A percentile compares a stretch with the other conserved stretches of the same genome.
phyloP scores from a whole-genome alignment of 1,284 basidiomycete genomes.

The Boletus semigastroideus region DNA sequence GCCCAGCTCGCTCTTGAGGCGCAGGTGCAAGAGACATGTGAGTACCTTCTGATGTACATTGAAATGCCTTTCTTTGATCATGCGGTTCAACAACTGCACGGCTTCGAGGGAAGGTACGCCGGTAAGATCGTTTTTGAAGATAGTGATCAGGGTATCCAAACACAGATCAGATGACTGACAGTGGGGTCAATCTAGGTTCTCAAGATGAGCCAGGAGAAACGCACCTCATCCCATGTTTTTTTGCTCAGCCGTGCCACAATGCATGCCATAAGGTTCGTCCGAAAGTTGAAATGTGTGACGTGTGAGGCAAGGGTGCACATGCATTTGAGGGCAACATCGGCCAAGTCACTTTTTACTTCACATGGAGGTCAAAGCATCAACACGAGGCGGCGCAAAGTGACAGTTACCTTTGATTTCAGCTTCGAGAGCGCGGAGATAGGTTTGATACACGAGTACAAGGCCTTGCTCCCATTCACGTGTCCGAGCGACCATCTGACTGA shows the following conservation, averaged over 20 bases:
- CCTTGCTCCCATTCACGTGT: slow-evolving; percentile 97
- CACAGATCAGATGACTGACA: slow-evolving; percentile 77
- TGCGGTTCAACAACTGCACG: slow-evolving; percentile 90
- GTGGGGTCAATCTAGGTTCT: slow-evolving; percentile 15
- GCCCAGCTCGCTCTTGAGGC: slow-evolving; percentile 84
- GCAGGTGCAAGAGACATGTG: slow-evolving; percentile 81
- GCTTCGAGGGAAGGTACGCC: slow-evolving; percentile 85
- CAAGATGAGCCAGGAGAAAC: slow-evolving; percentile 24
- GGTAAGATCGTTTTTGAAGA: slow-evolving; percentile 80
- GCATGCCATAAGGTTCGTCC: slow-evolving; percentile 87
- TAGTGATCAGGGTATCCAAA: slow-evolving; percentile 73
- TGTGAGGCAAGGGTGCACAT: slow-evolving; percentile 85
- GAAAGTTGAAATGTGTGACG: slow-evolving; percentile 97
- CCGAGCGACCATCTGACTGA: slow-evolving; percentile 88
- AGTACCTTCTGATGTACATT: slow-evolving; percentile 89
- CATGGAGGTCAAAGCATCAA: slow-evolving; percentile 20
- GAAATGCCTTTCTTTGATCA: slow-evolving; percentile 94
- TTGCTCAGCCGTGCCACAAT: slow-evolving; percentile 84
- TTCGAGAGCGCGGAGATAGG: slow-evolving; percentile 85
- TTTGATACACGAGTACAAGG: slow-evolving; percentile 88
- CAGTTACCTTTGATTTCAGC: slow-evolving; percentile 79
- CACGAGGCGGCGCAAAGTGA: slow-evolving; percentile 23
- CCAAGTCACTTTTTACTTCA: slow-evolving; percentile 71
- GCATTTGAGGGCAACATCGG: slow-evolving; percentile 74
- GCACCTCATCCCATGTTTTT: slow-evolving; percentile 84